A percentile compares a stretch with the other conserved stretches of the same genome.
These are phyloP conservation scores for Pelargonium nanum DNA, from an alignment of 345 rosid species.

Conservation along the genomic window DNA sequence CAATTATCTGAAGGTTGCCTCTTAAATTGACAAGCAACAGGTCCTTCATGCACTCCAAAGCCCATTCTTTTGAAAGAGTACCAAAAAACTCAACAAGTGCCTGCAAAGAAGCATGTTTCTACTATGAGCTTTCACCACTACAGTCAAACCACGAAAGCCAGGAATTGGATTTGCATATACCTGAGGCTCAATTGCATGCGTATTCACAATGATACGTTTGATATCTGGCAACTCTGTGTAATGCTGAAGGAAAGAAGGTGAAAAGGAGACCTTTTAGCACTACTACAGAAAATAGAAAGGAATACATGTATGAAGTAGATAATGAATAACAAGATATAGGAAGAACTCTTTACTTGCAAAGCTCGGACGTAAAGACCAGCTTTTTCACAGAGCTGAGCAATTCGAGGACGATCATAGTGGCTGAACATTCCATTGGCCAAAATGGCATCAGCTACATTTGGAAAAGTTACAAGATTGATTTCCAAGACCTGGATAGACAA, in stretches of 20 bases:
- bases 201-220: slow-evolving; percentile 96
- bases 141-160: slow-evolving; percentile 9
- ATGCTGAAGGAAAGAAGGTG: slow-evolving; percentile 53
- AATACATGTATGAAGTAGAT: not conserved
- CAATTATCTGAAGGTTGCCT: slow-evolving; percentile 96
- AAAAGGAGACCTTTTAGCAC: slow-evolving; percentile 2
- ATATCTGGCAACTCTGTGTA: slow-evolving; percentile 91
- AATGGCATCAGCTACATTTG: slow-evolving; percentile 97
- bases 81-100: slow-evolving; percentile 97
- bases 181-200: slow-evolving; percentile 99
- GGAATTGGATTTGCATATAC: slow-evolving; percentile 26
- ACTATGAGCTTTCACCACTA: not conserved
- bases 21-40: slow-evolving; percentile 83
- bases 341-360: slow-evolving; percentile 51
- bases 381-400: slow-evolving; percentile 98
- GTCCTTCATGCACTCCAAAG: slow-evolving; percentile 99
- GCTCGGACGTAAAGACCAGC: slow-evolving; percentile 94
- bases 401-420: slow-evolving; percentile 93
- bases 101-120: slow-evolving; percentile 28
- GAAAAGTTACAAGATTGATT: slow-evolving; percentile 94
- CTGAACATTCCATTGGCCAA: slow-evolving; percentile 96
- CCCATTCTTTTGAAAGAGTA: slow-evolving; percentile 97
- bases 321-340: not conserved
- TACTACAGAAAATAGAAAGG: no score
- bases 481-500: slow-evolving; percentile 69